Evolutionary conservation across 805 yeast genomes (phyloP).

Genomic region (Candida peoriensis): DNA sequence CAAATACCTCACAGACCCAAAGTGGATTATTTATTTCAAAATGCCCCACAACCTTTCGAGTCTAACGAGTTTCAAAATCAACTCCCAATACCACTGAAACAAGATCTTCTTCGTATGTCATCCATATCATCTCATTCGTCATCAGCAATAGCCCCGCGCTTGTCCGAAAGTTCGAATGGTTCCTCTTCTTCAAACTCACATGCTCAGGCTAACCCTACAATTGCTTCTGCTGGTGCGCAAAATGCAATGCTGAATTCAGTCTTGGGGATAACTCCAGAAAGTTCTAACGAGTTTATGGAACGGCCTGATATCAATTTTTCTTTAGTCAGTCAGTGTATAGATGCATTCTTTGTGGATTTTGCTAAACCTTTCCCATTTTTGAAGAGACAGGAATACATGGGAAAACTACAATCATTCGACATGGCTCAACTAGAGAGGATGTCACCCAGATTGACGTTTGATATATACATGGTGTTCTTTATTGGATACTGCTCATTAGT

Average conservation of each 20-base stretch:
- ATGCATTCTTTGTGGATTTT: conserved; percentile 7
- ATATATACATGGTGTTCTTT: conserved; percentile 48
- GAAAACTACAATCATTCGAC: conserved; percentile 35
- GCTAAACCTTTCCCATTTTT: conserved; percentile 9
- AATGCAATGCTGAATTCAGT: background rate
- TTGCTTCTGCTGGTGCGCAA: background rate
- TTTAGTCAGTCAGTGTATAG: conserved; percentile 5
- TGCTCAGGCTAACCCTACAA: no score
- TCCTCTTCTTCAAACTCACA: no score
- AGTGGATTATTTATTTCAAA: no score
- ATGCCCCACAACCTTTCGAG: no score
- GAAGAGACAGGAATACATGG: conserved; percentile 14
- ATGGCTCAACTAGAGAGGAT: conserved; percentile 15
- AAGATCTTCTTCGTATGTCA: no score
- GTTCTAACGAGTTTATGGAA: no score
- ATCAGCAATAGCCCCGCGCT: no score
- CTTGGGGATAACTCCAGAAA: background rate
- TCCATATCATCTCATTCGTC: no score
- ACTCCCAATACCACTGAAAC: no score
- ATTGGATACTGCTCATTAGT: conserved; percentile 49
- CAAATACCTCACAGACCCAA: no score
- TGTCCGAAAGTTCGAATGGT: no score
- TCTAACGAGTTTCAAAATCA: no score
- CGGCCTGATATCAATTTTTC: conserved; percentile 3
- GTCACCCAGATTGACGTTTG: conserved; percentile 33